Percentiles rank a stretch among this genome's conserved stretches.
Conservation (phyloP, 2,329 filamentous ascomycete genomes). For the Phaeosphaeria sp. region DNA sequence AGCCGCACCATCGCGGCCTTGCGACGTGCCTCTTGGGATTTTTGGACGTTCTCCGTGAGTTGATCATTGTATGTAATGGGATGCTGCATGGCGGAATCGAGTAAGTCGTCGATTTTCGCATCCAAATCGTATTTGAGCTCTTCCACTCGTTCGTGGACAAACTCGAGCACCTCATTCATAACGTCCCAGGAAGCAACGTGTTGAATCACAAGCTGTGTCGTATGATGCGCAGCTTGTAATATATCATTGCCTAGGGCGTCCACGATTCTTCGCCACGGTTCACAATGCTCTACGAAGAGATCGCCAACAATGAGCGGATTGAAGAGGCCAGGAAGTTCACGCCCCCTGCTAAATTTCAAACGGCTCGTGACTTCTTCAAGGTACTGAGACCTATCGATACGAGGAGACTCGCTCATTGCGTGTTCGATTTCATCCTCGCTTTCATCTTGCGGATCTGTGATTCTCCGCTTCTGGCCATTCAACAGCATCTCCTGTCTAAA, state of each 20-base stretch:
- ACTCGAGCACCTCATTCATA: neutral
- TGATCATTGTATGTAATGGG: conserved; percentile 49
- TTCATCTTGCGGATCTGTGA: conserved; percentile 11
- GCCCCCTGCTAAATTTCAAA: conserved; percentile 17
- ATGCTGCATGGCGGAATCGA: conserved; percentile 19
- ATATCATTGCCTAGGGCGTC: conserved; percentile 1
- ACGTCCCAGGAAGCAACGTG: too few species aligned
- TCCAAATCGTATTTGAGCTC: conserved; percentile 6
- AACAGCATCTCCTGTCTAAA: conserved; percentile 16
- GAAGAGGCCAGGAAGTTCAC: conserved; percentile 30
- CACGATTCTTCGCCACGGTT: conserved; percentile 17
- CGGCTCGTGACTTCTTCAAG: conserved; percentile 26
- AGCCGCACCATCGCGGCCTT: conserved; percentile 15
- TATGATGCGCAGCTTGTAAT: neutral
- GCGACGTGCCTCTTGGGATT: conserved; percentile 23
- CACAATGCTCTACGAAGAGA: conserved; percentile 26
- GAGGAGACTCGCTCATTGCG: neutral
- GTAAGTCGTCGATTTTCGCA: conserved; percentile 17
- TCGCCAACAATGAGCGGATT: conserved; percentile 27
- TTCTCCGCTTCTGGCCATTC: conserved; percentile 20
- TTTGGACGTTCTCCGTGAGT: conserved; percentile 46
- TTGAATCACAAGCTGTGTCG: conserved; percentile 2
- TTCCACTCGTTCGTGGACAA: conserved; percentile 12
- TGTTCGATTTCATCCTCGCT: neutral
- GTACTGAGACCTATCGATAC: conserved; percentile 26